Percentiles rank a stretch among this genome's conserved stretches.
Conservation (phyloP, 345 rosid genomes). For the Euphorbia tirucalli region DNA sequence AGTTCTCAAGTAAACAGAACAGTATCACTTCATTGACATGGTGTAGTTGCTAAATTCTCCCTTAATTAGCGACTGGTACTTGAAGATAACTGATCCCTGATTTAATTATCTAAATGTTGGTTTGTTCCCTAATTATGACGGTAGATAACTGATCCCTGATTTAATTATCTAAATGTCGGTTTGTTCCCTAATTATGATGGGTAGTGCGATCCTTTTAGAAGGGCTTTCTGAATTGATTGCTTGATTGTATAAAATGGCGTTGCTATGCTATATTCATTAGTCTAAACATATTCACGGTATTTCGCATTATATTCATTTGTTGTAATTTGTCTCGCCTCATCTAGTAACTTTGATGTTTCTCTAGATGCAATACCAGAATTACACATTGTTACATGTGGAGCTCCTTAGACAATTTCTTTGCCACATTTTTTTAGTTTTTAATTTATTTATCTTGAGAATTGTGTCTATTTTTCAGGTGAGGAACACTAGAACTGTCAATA, state of each 20-base stretch:
- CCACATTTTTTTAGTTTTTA: background rate
- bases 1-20: background rate
- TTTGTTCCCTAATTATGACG: background rate
- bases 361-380: background rate
- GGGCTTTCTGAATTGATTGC: background rate
- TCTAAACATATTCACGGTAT: background rate
- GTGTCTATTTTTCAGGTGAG: conserved; percentile 51
- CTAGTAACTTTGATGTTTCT: background rate
- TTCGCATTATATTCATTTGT: background rate
- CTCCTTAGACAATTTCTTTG: background rate
- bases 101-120: background rate
- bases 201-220: background rate
- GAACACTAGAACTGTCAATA: conserved; percentile 82
- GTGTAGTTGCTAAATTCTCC: background rate
- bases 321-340: background rate
- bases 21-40: background rate
- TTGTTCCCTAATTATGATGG: background rate
- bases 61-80: background rate
- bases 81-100: background rate
- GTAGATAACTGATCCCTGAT: background rate
- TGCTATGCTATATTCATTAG: background rate
- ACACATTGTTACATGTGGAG: background rate
- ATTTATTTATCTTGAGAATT: background rate
- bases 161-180: background rate
- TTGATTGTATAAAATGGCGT: background rate